Base-by-base conservation (phyloP, 1,284 basidiomycete genomes). In the Uromyces viciae-fabae region DNA sequence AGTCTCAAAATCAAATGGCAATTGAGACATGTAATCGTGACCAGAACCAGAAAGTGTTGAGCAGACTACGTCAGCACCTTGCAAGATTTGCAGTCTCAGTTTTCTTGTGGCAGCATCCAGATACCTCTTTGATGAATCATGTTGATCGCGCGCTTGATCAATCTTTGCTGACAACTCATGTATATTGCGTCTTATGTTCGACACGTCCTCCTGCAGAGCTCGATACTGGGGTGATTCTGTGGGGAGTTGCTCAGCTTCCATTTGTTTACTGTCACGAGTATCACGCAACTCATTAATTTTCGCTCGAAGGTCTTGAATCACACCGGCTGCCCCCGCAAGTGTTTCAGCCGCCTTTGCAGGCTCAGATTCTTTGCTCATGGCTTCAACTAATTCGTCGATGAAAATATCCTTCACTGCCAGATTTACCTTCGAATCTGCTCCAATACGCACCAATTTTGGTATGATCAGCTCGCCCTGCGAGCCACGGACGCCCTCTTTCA, bases 1-100 rank as follows among this genome's bases (percentile, higher is more conserved):
- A 86, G 97, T 94, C 84, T 98, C 95, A 85, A 98, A 98, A 76
- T 95, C 92, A 83, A 94, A 91, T 5, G 86, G 83, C 2, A 87
- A 83, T 19, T 90, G 88, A 80, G 92, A 91, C 71, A 99, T 88
- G 76, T 90, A 90, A 56, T 98, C 95, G 84, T 98, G 94, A 1
- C 96, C 97, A 8, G 95, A 90, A 42, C 95, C 95, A 2, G 94
- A 94, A 8, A 99, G 89, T 0, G 97, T 99, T 40, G 92, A 90
- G 85, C 97, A 99, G 81, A 99, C 93, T 42, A 99, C 92, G 85
- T 99, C 95, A 1, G 94, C 94, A 82, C 94, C 92, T 68, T 89
- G 88, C 46, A 98, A 88, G n/a, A 96, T 90, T 75, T 93, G 90
- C n/a, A 89, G 86, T 46, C 92, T 90, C 46, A 90, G 90, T 81